These are phyloP conservation scores for Neofusicoccum umdonicola DNA, from an alignment of 2,329 filamentous ascomycete genomes.

Conservation along the genomic window DNA sequence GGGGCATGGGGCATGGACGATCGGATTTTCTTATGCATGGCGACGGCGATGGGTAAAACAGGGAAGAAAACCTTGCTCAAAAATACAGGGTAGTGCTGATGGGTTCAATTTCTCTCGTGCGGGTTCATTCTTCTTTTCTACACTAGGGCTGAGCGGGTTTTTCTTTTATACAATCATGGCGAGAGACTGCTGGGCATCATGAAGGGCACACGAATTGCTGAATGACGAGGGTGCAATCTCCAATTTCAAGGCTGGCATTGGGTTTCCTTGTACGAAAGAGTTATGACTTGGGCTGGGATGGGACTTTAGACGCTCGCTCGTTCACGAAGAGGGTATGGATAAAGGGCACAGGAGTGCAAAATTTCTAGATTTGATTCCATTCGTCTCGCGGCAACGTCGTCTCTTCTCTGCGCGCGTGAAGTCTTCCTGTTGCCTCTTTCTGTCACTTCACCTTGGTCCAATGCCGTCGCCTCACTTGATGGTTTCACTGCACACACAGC, in stretches of 20 bases:
- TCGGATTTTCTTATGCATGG: conserved; percentile 5
- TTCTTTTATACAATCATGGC: not conserved
- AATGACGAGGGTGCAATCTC: not conserved
- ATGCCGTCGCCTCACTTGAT: too few relatives aligned
- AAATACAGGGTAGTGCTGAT: not conserved
- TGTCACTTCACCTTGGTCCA: too few relatives aligned
- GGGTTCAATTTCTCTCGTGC: not conserved
- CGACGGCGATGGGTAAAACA: conserved; percentile 9
- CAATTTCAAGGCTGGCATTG: not conserved
- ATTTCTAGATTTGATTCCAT: not conserved
- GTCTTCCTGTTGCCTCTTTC: too few relatives aligned
- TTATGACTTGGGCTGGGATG: not conserved
- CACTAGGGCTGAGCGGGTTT: not conserved
- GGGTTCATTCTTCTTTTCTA: not conserved
- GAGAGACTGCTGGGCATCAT: not conserved
- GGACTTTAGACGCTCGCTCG: not conserved
- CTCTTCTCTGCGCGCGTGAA: too few relatives aligned
- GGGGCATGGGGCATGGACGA: not conserved
- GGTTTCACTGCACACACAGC: too few relatives aligned
- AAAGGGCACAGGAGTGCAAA: not conserved
- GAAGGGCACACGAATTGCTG: not conserved
- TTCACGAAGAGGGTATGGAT: not conserved
- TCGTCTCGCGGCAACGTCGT: not conserved
- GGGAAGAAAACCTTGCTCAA: not conserved
- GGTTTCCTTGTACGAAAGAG: not conserved